These are phyloP conservation scores for Seiridium cupressi DNA, from an alignment of 2,329 filamentous ascomycete genomes.

Conservation along the genomic window DNA sequence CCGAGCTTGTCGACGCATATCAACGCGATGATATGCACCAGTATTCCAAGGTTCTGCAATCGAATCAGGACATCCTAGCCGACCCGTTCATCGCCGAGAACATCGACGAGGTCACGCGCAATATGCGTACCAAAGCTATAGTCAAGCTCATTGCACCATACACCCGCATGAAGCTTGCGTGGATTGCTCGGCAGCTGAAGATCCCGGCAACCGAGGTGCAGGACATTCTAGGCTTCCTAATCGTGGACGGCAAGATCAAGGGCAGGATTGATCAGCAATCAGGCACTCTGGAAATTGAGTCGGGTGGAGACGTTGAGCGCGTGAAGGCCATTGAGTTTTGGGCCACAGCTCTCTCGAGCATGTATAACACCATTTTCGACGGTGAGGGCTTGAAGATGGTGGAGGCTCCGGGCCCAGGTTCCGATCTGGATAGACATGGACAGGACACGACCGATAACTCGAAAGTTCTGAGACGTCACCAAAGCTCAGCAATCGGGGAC, in stretches of 20 bases:
- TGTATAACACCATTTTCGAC: constrained; percentile 73
- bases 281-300: constrained; percentile 79
- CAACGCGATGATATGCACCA: constrained; percentile 90
- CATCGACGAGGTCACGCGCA: constrained; percentile 97
- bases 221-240: constrained; percentile 93
- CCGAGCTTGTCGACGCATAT: constrained; percentile 92
- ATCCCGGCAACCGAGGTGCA: constrained; percentile 89
- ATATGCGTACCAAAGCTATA: constrained; percentile 95
- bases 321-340: constrained; percentile 72
- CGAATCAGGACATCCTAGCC: constrained; percentile 83
- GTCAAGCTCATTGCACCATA: constrained; percentile 93
- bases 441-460: too few species aligned
- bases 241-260: constrained; percentile 82
- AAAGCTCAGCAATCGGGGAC: too few species aligned
- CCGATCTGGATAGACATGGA: background rate
- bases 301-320: constrained; percentile 70
- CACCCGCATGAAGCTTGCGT: constrained; percentile 82
- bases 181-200: constrained; percentile 84
- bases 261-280: constrained; percentile 88
- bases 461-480: too few species aligned
- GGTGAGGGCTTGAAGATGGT: constrained; percentile 65
- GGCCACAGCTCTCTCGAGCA: constrained; percentile 63
- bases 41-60: constrained; percentile 84
- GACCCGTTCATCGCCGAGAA: constrained; percentile 98
- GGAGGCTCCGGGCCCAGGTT: background rate